phyloP scores from a whole-genome alignment of 139 green algal species.

The Picochlorum costavermella region DNA sequence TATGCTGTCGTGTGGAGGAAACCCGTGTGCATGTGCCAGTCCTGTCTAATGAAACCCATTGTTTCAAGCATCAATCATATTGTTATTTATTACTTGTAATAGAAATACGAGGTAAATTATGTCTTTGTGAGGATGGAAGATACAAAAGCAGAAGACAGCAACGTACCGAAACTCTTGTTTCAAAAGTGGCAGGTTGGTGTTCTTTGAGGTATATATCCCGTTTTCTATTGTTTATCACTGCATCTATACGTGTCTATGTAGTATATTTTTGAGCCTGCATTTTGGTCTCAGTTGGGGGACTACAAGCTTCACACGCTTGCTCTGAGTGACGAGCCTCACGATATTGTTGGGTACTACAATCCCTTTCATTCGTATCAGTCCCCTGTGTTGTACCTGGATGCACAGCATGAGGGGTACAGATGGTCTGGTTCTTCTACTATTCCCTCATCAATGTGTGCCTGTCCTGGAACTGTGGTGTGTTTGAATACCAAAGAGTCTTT shows the following conservation, averaged over 20 bases:
- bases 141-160: too few species aligned
- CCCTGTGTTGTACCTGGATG: not conserved
- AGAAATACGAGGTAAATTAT: too few species aligned
- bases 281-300: slow-evolving; percentile 67
- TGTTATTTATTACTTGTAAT: too few species aligned
- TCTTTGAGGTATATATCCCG: too few species aligned
- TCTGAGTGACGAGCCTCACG: slow-evolving; percentile 38
- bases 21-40: too few species aligned
- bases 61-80: too few species aligned
- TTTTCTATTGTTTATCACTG: not conserved
- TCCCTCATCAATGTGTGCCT: not conserved
- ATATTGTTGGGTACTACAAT: not conserved
- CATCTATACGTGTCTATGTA: slow-evolving; percentile 21
- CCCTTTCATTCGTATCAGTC: not conserved
- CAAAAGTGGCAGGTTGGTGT: too few species aligned
- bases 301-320: slow-evolving; percentile 55
- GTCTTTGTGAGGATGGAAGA: too few species aligned
- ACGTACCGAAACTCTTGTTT: too few species aligned
- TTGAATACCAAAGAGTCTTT: slow-evolving; percentile 76
- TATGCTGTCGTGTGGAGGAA: too few species aligned
- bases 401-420: not conserved
- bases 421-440: not conserved
- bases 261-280: slow-evolving; percentile 68
- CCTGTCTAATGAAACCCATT: too few species aligned
- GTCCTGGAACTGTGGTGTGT: slow-evolving; percentile 37